Evolutionary conservation across 2,329 filamentous ascomycete genomes (phyloP), one percentile per base, ranked within the genome.

Genomic region (Aspergillus fructus): DNA sequence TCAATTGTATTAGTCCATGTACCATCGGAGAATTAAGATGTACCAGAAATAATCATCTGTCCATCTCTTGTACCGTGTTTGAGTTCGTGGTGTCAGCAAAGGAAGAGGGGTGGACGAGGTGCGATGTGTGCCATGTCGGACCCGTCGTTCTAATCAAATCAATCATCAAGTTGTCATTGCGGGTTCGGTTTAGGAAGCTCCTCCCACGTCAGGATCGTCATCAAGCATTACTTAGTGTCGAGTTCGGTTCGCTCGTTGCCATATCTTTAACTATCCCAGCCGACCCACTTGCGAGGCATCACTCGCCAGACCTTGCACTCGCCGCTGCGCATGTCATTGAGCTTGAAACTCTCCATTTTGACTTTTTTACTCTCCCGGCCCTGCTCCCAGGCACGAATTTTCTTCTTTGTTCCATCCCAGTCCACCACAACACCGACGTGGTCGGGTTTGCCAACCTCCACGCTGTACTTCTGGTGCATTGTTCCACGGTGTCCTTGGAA

Each of bases 381-480:
- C 72, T 99, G 94, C 74, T 97, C 94, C 90, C 91, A 97, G 2
- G 89, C 93, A 27, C 93, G 81, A 24, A 99, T 89, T 82, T 97
- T 97, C 83, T 96, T 96, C 84, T 97, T 96, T 41, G 91, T 96
- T 3, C 94, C 94, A 73, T 99, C 94, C 94, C 94, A 99, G 73
- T 99, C 94, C 9, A 91, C 85, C 4, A 99, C 93, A 2, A 99
- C 79, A 2, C 85, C 94, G 0, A 97, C 93, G 68, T 99, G 94
- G 62, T 93, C 83, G 9, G 85, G 91, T 71, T 91, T 94, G 63
- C 92, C 93, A 1, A 97, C 90, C 65, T 99, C 94, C 52, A 86
- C 80, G 49, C 83, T 88, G 74, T 99, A 99, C 74, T 97, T 97
- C 64, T 90, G 89, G 71, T 97, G 93, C 89, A 99, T 93, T 4